Evolutionary conservation across 2,329 filamentous ascomycete genomes (phyloP), one percentile per base, ranked within the genome.

Genomic region (Colletotrichum sp.): DNA sequence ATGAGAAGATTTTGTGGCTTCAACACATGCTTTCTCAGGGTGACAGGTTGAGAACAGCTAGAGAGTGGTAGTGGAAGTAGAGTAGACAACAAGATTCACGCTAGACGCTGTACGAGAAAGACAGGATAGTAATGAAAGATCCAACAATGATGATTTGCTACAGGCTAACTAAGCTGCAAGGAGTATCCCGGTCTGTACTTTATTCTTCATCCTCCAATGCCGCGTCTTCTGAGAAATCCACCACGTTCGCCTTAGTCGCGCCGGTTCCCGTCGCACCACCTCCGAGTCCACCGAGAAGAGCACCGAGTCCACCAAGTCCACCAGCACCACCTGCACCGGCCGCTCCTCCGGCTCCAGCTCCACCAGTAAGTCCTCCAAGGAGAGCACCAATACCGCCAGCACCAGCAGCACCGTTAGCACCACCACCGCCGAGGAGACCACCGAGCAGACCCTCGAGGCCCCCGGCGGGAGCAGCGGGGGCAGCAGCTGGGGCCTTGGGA

Each of bases 131-230:
- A 13, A 4, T 43, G 72, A 74, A 58, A 66, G 68, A 67, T 36
- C 55, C 55, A 64, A 61, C 69, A 60, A 60, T 72, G 63, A 73
- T 68, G 64, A 73, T 73, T 75, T 73, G 70, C 73, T 52, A 73
- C 34, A 73, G 58, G 58, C 63, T 73, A 69, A 75, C 63, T 58
- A 68, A 75, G 34, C 64, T 65, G 48, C 71, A 73, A 68, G 57
- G 55, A 73, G 58, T 65, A 75, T 68, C 58, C 70, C 48, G 28
- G n/a, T 65, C 57, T 60, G 57, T 73, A 65, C 9, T 38, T 72
- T 65, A 73, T 69, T 73, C 18, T n/a, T 64, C 52, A 28, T 67
- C 69, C 63, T 57, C 58, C 67, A 38, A 60, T 67, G 67, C 48
- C 26, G 70, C 64, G 67, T 71, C 67, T 67, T 71, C 67, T 57